A percentile compares a stretch with the other conserved stretches of the same genome.
phyloP scores from a whole-genome alignment of 768 basidiomycete species.

The Suillus tomentosus region DNA sequence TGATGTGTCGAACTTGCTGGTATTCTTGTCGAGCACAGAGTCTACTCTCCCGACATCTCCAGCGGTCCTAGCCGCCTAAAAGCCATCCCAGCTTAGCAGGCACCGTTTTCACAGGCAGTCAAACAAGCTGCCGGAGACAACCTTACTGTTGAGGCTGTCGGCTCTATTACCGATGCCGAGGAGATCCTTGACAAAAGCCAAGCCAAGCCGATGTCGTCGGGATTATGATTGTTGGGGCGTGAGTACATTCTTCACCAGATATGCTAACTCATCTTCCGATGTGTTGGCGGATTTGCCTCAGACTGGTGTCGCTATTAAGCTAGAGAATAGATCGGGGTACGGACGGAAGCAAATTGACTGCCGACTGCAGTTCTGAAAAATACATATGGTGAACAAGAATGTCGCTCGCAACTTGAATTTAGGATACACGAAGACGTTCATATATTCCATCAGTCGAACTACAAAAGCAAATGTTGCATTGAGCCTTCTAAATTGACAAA shows the following conservation, averaged over 20 bases:
- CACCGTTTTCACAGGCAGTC: conserved; percentile 55
- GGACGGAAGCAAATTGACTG: conserved; percentile 29
- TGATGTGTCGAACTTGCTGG: conserved; percentile 48
- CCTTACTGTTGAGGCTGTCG: conserved; percentile 22
- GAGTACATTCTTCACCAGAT: too few relatives aligned
- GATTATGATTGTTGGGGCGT: too few relatives aligned
- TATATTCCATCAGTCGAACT: background rate
- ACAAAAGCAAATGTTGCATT: background rate
- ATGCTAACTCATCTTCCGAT: too few relatives aligned
- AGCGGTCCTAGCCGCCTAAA: conserved; percentile 56
- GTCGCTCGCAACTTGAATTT: background rate
- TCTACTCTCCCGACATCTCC: conserved; percentile 77
- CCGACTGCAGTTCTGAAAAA: conserved; percentile 3
- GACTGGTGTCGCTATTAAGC: conserved; percentile 47
- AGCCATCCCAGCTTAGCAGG: conserved; percentile 48
- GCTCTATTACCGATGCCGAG: conserved; percentile 40
- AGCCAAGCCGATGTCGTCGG: conserved; percentile 24
- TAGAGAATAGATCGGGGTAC: conserved; percentile 55
- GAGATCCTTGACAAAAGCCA: conserved; percentile 41
- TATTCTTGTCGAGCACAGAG: too few relatives aligned
- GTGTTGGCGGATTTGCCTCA: conserved; percentile 43
- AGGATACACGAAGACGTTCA: too few relatives aligned
- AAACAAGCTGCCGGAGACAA: conserved; percentile 44
- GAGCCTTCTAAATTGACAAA: background rate
- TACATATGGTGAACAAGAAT: background rate